Base-by-base conservation (phyloP, 371 early-diverging fungal species). In the Nematocida ausubeli region DNA sequence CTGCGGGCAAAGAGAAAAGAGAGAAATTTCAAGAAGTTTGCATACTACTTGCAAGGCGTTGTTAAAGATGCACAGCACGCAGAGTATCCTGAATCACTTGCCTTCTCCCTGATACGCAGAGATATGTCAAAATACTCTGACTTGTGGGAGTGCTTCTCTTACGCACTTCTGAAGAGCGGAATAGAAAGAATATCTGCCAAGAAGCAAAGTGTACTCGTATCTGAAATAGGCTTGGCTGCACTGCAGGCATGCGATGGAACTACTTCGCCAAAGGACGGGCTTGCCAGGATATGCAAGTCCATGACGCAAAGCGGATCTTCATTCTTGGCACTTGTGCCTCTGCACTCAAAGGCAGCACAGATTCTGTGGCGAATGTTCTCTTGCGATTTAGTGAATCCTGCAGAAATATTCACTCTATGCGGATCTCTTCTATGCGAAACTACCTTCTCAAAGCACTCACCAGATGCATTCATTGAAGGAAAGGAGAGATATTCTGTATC, bases 91-190 rank as follows among this genome's bases (percentile, higher is more conserved):
- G 78, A 75, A 35, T 6, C 66, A 3, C 50, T 64, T 30, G 78
- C 78, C 7, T 75, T 75, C 67, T 75, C 78, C 42, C 22, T 75
- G 12, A 64, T 75, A 19, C 14, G 39, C 12, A 42, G 67, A 55
- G 64, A 75, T 66, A 75, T 75, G 78, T 24, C 52, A 1, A 75
- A 75, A 32, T 75, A 75, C 78, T 42, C 50, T 14, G 78, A 75
- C 35, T 66, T 75, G 5, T 75, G 78, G 78, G 78, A 75, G 56
- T 75, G 78, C 58, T 75, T 75, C 58, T 12, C 65, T 12, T 75
- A 75, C 56, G 58, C 66, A 24, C 51, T 75, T 26, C 78, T 75
- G 1, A 70, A 57, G 51, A 56, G 49, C 37, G 78, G 37, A 19
- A 66, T 75, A 32, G 78, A 75, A 44, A 65, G 55, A 40, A 75